Conservation (phyloP, 129 eudicot genomes). For the Tagetes erecta region DNA sequence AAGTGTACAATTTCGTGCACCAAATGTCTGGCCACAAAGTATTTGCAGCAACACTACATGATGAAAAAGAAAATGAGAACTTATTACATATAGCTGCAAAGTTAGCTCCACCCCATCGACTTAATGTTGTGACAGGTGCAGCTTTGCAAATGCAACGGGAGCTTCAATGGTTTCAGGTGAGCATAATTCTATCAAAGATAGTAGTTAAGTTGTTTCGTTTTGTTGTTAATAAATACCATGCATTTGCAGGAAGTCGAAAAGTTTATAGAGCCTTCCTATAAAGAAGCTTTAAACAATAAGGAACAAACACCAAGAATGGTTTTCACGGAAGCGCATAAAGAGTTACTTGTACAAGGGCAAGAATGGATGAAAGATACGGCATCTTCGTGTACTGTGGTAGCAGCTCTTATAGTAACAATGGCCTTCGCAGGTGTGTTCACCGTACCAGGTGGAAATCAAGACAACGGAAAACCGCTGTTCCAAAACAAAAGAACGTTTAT, state of each 20-base stretch:
- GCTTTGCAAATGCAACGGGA: conserved; percentile 32
- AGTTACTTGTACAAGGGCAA: conserved; percentile 33
- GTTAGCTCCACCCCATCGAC: conserved; percentile 9
- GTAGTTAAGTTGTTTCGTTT: neutral
- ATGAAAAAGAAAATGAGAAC: conserved; percentile 8
- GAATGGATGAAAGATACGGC: conserved; percentile 46
- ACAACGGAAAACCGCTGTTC: conserved; percentile 27
- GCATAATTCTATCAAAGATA: no score
- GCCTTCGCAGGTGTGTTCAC: conserved; percentile 37
- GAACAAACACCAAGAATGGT: conserved; percentile 32
- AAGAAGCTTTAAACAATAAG: conserved; percentile 5
- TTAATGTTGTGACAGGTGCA: conserved; percentile 13
- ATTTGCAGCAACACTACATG: neutral
- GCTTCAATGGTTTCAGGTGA: conserved; percentile 31
- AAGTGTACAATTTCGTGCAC: conserved; percentile 32
- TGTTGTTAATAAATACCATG: neutral
- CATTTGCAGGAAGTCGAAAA: neutral
- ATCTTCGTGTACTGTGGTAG: conserved; percentile 38
- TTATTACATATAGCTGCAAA: conserved; percentile 25
- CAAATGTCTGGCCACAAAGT: conserved; percentile 32
- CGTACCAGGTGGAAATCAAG: conserved; percentile 33
- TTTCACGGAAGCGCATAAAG: conserved; percentile 36
- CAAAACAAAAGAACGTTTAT: neutral
- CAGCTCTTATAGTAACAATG: conserved; percentile 38
- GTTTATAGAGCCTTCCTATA: conserved; percentile 17